These are phyloP conservation scores for Colletotrichum cereale DNA, from an alignment of 2,329 filamentous ascomycete species.

Conservation along the genomic window DNA sequence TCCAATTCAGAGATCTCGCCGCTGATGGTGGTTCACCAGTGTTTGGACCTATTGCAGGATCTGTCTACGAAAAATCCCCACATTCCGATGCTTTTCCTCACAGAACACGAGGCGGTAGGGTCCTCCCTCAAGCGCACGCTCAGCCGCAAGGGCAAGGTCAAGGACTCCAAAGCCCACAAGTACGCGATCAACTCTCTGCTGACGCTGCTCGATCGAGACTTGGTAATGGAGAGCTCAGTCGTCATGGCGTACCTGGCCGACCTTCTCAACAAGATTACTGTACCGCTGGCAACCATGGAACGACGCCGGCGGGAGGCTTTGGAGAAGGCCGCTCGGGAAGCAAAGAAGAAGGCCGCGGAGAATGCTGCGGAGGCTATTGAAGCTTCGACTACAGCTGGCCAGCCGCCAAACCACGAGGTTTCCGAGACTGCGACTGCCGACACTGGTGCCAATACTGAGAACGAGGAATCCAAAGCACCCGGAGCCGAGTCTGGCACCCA, in stretches of 20 bases:
- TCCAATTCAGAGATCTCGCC: constrained; percentile 91
- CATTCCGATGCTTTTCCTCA: constrained; percentile 91
- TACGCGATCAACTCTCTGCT: constrained; percentile 94
- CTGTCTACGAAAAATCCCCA: constrained; percentile 88
- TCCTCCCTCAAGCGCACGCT: constrained; percentile 81
- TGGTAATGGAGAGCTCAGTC: constrained; percentile 96
- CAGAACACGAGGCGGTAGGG: constrained; percentile 85
- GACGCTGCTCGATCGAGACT: constrained; percentile 87
- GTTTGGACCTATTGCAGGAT: constrained; percentile 85
- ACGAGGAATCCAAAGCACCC: constrained; percentile 8
- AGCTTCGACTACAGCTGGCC: constrained; percentile 32
- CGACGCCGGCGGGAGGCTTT: constrained; percentile 82
- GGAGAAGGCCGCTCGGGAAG: constrained; percentile 60
- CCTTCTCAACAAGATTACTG: constrained; percentile 88
- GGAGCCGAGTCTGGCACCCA: neutral
- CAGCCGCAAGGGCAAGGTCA: constrained; percentile 87
- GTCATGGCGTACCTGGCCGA: constrained; percentile 96
- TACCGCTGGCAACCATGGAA: constrained; percentile 84
- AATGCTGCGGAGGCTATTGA: constrained; percentile 40
- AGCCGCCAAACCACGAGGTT: constrained; percentile 42
- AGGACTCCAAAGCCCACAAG: constrained; percentile 85
- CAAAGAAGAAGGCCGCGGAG: constrained; percentile 50
- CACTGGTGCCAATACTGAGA: constrained; percentile 34
- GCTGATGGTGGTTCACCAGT: constrained; percentile 95
- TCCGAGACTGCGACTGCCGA: constrained; percentile 42